These are phyloP conservation scores for Pyrenopolyporus hunteri DNA, from an alignment of 495 filamentous ascomycete species.

Conservation along the genomic window DNA sequence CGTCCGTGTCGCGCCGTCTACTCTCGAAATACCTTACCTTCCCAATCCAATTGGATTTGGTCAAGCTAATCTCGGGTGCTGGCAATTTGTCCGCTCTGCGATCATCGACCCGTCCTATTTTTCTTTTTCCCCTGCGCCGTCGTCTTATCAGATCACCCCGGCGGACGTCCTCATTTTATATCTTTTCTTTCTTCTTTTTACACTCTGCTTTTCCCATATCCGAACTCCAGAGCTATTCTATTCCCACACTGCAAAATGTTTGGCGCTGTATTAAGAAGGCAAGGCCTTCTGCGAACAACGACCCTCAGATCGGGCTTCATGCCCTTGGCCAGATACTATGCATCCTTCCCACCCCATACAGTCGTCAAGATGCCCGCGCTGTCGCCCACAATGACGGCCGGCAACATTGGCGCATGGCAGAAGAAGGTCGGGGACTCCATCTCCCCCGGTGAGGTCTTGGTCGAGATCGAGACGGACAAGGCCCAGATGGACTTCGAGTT, in stretches of 20 bases:
- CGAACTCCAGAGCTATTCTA: conserved; percentile 43
- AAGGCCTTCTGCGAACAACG: conserved; percentile 55
- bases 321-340: conserved; percentile 63
- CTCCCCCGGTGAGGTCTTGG: conserved; percentile 92
- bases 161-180: conserved; percentile 25
- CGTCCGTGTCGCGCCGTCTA: conserved; percentile 29
- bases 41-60: conserved; percentile 36
- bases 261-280: conserved; percentile 59
- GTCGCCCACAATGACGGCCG: conserved; percentile 95
- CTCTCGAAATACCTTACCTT: conserved; percentile 5
- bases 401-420: conserved; percentile 97
- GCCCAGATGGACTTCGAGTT: conserved; percentile 99
- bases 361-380: conserved; percentile 97
- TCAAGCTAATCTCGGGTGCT: conserved; percentile 41
- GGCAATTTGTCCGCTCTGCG: conserved; percentile 38
- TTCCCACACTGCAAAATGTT: conserved; percentile 52
- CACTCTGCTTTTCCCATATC: not conserved
- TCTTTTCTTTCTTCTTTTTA: conserved; percentile 10
- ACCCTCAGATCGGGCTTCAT: conserved; percentile 50
- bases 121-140: conserved; percentile 24
- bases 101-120: conserved; percentile 35
- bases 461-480: conserved; percentile 99
- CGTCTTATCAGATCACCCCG: conserved; percentile 34
- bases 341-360: conserved; percentile 86
- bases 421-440: conserved; percentile 93